Evolutionary conservation across 2,329 filamentous ascomycete genomes (phyloP).

Genomic region (Knufia fluminis): DNA sequence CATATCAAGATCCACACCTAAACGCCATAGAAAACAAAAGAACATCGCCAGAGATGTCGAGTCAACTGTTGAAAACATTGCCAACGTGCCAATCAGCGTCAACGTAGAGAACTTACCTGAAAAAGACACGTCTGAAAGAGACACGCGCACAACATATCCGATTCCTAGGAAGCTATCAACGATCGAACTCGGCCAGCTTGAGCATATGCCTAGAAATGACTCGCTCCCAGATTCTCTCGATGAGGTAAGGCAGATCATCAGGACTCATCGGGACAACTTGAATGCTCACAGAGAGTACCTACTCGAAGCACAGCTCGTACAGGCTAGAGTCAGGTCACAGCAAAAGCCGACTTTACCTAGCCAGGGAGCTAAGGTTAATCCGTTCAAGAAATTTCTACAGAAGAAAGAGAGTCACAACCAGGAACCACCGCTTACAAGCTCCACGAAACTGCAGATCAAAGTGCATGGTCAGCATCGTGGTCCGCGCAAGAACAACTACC

Average conservation of each 20-base stretch:
- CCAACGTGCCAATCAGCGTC: too few relatives aligned
- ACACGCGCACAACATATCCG: too few relatives aligned
- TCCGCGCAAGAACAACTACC: neutral
- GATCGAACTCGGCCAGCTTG: neutral
- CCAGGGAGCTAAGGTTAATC: neutral
- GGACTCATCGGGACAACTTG: neutral
- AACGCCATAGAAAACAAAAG: neutral
- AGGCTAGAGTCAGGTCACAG: neutral
- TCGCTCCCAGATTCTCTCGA: neutral
- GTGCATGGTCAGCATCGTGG: neutral
- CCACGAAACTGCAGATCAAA: slow-evolving; percentile 1
- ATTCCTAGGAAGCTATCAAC: neutral
- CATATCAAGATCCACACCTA: neutral
- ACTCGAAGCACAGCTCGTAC: neutral
- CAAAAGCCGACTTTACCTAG: neutral
- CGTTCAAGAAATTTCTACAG: neutral
- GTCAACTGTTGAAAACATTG: too few relatives aligned
- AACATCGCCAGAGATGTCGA: too few relatives aligned
- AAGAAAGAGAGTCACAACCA: neutral
- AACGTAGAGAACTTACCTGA: too few relatives aligned
- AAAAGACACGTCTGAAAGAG: too few relatives aligned
- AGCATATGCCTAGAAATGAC: neutral
- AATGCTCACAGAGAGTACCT: slow-evolving; percentile 1
- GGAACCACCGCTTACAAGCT: neutral
- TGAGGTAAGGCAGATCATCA: neutral